A percentile compares a stretch with the other conserved stretches of the same genome.
phyloP scores from a whole-genome alignment of 768 basidiomycete species.

The Tephrocybe rancida region DNA sequence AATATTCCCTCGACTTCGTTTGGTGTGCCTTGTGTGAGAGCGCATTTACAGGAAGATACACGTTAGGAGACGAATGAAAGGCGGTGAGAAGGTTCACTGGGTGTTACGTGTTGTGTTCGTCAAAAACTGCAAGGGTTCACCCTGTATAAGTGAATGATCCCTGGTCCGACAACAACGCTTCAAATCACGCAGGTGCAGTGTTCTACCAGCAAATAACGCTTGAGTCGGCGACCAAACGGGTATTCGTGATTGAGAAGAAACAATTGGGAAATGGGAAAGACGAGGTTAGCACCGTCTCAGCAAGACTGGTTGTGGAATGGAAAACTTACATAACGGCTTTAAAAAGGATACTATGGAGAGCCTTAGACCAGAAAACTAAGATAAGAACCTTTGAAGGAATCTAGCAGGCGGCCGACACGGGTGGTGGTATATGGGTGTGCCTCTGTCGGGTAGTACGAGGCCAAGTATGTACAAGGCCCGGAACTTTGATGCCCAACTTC shows the following conservation, averaged over 20 bases:
- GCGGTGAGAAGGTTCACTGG: conserved; percentile 21
- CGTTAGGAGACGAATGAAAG: conserved; percentile 24
- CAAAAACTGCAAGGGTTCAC: conserved; percentile 36
- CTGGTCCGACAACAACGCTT: conserved; percentile 13
- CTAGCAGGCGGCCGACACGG: conserved; percentile 6
- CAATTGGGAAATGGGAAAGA: conserved; percentile 14
- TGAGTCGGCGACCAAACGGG: conserved; percentile 1
- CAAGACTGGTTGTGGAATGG: conserved; percentile 8
- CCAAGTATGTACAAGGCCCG: conserved; percentile 15
- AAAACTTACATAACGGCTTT: conserved; percentile 36
- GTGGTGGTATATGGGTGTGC: conserved; percentile 7
- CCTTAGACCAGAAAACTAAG: conserved; percentile 10
- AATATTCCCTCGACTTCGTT: conserved; percentile 55
- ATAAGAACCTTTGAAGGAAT: conserved; percentile 10
- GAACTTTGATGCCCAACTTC: conserved; percentile 19
- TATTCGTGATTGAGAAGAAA: conserved; percentile 7
- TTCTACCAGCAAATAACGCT: conserved; percentile 3
- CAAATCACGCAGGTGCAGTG: conserved; percentile 17
- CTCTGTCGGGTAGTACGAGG: conserved; percentile 12
- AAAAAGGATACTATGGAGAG: conserved; percentile 7
- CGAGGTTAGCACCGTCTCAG: conserved; percentile 16
- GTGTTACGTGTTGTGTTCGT: conserved; percentile 34
- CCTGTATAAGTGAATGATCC: conserved; percentile 14
- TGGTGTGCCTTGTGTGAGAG: conserved; percentile 45
- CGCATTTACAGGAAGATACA: conserved; percentile 37